A percentile compares a stretch with the other conserved stretches of the same genome.
phyloP scores from a whole-genome alignment of 2,329 filamentous ascomycete species.

The Colletotrichum sansevieriae region DNA sequence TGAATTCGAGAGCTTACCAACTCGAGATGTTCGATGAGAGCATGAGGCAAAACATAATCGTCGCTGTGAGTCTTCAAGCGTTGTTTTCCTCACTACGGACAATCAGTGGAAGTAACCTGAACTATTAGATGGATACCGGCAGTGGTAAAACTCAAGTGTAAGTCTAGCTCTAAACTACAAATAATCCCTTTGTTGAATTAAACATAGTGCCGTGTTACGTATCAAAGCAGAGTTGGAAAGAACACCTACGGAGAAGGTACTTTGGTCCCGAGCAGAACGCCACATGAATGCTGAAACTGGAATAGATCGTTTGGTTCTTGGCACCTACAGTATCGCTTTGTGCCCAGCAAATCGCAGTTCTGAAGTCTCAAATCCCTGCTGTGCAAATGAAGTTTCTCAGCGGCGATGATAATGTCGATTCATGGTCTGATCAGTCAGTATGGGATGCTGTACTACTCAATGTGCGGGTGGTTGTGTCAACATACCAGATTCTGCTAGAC shows the following conservation, averaged over 20 bases:
- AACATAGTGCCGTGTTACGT: constrained; percentile 73
- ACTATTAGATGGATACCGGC: constrained; percentile 79
- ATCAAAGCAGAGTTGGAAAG: constrained; percentile 74
- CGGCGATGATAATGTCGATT: constrained; percentile 77
- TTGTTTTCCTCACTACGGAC: too few species aligned
- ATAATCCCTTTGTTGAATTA: constrained; percentile 42
- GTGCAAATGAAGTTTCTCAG: constrained; percentile 73
- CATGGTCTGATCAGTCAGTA: constrained; percentile 75
- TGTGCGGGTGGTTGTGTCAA: constrained; percentile 81
- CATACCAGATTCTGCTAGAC: constrained; percentile 80
- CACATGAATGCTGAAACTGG: constrained; percentile 5
- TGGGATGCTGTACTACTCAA: constrained; percentile 78
- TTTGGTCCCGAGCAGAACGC: too few species aligned
- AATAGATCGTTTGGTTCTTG: constrained; percentile 78
- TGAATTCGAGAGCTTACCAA: constrained; percentile 74
- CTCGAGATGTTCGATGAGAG: constrained; percentile 81
- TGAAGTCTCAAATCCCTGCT: constrained; percentile 70
- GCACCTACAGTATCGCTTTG: constrained; percentile 78
- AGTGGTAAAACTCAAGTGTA: constrained; percentile 85
- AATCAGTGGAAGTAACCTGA: constrained; percentile 12
- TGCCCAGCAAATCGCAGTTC: constrained; percentile 72
- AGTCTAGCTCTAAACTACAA: constrained; percentile 46
- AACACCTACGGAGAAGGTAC: constrained; percentile 66
- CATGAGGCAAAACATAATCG: constrained; percentile 77
- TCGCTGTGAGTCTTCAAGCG: constrained; percentile 65